Base-by-base conservation (phyloP, 1,284 basidiomycete genomes). In the Boletus semigastroideus region DNA sequence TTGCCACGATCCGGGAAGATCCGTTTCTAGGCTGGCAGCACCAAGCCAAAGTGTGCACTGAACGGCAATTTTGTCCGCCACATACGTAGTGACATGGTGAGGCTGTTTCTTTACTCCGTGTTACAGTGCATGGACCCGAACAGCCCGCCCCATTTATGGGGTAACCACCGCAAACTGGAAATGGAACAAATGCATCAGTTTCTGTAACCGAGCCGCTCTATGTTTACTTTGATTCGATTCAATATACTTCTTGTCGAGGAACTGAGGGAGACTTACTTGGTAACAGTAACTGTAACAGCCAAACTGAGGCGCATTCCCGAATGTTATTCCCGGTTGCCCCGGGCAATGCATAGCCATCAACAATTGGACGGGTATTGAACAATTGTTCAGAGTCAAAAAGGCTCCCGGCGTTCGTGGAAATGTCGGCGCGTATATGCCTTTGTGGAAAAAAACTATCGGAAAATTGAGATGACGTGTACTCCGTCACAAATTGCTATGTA, bases 1-100 rank as follows among this genome's bases (percentile, higher is more conserved):
- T 34, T 68, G 40, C 80, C 80, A 90, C 42, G 78, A 65, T 12
- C 81, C 80, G 1, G 85, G 84, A 31, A 89, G 77, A 54, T 66
- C 73, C 0, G 75, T 78, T 14, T 82, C 61, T 80, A 75, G 1
- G 72, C 69, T 5, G 87, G 86, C 6, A 89, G 68, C 10, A 73
- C 74, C 0, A 74, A 77, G 67, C 77, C 0, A 77, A 72, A 1
- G 80, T 75, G 59, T 90, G 90, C n/a, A 89, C 79, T 1, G 85
- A 87, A 42, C 90, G 64, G 22, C 80, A 77, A 60, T 83, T 83
- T 3, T 80, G 77, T 11, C 80, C 86, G 59, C 87, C 87, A 58
- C 87, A 90, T 38, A 79, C 79, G 65, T 87, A 20, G 36, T 19
- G 3, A 8, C 10, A 5, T 4, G 14, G 13, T 9, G n/a, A 34